phyloP scores from a whole-genome alignment of 1,284 basidiomycete species.

The Malassezia yamatoensis region DNA sequence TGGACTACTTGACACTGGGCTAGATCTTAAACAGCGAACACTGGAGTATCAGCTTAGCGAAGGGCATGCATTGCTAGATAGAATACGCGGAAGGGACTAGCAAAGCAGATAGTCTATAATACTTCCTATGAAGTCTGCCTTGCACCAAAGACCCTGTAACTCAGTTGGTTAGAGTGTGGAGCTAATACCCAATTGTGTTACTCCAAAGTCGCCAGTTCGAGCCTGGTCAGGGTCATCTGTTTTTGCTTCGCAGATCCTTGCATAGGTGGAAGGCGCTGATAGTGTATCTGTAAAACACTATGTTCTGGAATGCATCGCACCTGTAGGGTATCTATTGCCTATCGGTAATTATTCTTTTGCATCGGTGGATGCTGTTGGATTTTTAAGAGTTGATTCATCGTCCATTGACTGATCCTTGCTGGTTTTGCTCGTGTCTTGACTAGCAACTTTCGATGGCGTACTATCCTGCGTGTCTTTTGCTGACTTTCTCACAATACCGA shows the following conservation, averaged over 20 bases:
- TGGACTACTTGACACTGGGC: slow-evolving; percentile 56
- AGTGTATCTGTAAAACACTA: background rate
- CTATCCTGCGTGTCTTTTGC: background rate
- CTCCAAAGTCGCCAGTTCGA: slow-evolving; percentile 24
- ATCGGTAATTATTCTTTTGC: background rate
- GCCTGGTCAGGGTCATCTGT: slow-evolving; percentile 20
- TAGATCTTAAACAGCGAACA: slow-evolving; percentile 59
- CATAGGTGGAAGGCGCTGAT: background rate
- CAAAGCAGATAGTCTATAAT: background rate
- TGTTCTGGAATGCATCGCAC: background rate
- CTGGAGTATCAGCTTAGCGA: slow-evolving; percentile 72
- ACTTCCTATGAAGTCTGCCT: too few species aligned
- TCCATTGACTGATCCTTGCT: too few species aligned
- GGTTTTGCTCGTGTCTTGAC: too few species aligned
- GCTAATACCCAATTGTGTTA: slow-evolving; percentile 17
- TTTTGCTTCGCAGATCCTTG: slow-evolving; percentile 1
- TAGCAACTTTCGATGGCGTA: too few species aligned
- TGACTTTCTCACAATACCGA: slow-evolving; percentile 11
- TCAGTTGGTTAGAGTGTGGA: slow-evolving; percentile 24
- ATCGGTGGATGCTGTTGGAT: too few species aligned
- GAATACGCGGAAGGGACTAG: background rate
- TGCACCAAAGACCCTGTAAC: slow-evolving; percentile 16
- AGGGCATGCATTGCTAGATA: slow-evolving; percentile 58
- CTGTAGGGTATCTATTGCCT: background rate
- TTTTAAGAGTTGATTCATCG: too few species aligned